These are phyloP conservation scores for Hirsutella rhossiliensis DNA, from an alignment of 2,329 filamentous ascomycete species.

Conservation along the genomic window DNA sequence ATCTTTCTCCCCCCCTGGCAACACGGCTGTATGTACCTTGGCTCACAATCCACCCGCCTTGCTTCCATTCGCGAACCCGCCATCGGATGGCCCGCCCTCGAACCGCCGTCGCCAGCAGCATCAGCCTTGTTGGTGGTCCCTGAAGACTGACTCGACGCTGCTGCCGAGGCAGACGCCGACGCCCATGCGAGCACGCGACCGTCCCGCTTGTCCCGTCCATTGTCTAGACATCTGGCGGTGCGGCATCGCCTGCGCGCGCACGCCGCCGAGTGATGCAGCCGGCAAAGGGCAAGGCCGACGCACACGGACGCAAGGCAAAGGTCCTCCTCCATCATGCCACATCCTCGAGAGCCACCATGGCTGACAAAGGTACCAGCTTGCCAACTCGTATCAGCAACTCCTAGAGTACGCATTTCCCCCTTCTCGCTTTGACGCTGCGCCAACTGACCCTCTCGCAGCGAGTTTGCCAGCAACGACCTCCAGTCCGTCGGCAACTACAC, in stretches of 20 bases:
- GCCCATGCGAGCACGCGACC: no score
- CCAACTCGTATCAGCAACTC: slow-evolving; percentile 91
- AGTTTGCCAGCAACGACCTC: slow-evolving; percentile 87
- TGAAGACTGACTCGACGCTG: no score
- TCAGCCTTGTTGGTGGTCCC: not conserved
- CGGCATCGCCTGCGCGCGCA: slow-evolving; percentile 6
- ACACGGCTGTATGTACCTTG: no score
- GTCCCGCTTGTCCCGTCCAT: not conserved
- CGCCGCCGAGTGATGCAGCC: slow-evolving; percentile 34
- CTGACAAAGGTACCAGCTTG: slow-evolving; percentile 50
- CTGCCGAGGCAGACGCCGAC: no score
- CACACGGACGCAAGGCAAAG: slow-evolving; percentile 51
- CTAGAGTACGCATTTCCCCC: slow-evolving; percentile 65
- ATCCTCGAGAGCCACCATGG: not conserved
- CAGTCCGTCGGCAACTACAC: slow-evolving; percentile 91
- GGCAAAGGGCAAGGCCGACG: slow-evolving; percentile 44
- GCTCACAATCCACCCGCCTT: no score
- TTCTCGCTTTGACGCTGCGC: not conserved
- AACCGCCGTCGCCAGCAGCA: not conserved
- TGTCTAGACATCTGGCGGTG: not conserved
- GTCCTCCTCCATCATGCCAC: slow-evolving; percentile 14
- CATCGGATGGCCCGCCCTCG: not conserved
- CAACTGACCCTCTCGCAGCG: slow-evolving; percentile 40
- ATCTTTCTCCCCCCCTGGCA: not conserved
- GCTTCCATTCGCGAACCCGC: not conserved